Percentiles rank a stretch among this genome's conserved stretches.
These are phyloP conservation scores for Phlebiopsis gigantea DNA, from an alignment of 768 basidiomycete species.

Conservation along the genomic window DNA sequence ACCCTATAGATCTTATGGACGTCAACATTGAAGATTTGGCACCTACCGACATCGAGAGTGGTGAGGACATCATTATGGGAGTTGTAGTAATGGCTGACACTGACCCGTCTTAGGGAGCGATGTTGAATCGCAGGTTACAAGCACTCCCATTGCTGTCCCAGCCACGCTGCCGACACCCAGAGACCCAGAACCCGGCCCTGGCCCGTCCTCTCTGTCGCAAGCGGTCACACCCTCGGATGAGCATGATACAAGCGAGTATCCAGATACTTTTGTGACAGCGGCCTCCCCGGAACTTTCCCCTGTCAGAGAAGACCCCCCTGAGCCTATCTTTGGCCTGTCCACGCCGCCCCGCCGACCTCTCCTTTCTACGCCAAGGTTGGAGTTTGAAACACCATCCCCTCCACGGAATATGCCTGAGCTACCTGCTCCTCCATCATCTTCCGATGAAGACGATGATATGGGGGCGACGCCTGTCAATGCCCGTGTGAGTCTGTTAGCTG, in stretches of 20 bases:
- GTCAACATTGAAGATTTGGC: not conserved
- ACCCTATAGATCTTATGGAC: slow-evolving; percentile 2
- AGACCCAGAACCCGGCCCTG: slow-evolving; percentile 4
- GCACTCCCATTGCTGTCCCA: slow-evolving; percentile 20
- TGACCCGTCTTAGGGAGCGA: slow-evolving; percentile 36
- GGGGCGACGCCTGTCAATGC: slow-evolving; percentile 22
- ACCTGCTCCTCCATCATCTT: slow-evolving; percentile 57
- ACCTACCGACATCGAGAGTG: slow-evolving; percentile 7
- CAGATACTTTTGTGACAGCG: not conserved
- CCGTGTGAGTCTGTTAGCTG: slow-evolving; percentile 13
- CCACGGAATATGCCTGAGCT: slow-evolving; percentile 59
- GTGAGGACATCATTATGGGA: not conserved
- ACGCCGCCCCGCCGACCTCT: slow-evolving; percentile 46
- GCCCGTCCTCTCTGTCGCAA: slow-evolving; percentile 27
- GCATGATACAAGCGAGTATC: not conserved
- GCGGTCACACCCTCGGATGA: not conserved
- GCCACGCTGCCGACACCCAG: slow-evolving; percentile 11
- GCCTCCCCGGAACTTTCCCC: slow-evolving; percentile 16
- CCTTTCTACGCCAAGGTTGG: slow-evolving; percentile 36
- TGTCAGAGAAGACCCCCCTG: slow-evolving; percentile 11
- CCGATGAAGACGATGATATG: slow-evolving; percentile 35
- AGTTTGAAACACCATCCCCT: slow-evolving; percentile 61
- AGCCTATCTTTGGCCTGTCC: slow-evolving; percentile 22
- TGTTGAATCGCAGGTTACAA: slow-evolving; percentile 26
- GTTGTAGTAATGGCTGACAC: not conserved